phyloP scores from a whole-genome alignment of 192 early-diverging fungal species.

The Backusella tuberculispora region DNA sequence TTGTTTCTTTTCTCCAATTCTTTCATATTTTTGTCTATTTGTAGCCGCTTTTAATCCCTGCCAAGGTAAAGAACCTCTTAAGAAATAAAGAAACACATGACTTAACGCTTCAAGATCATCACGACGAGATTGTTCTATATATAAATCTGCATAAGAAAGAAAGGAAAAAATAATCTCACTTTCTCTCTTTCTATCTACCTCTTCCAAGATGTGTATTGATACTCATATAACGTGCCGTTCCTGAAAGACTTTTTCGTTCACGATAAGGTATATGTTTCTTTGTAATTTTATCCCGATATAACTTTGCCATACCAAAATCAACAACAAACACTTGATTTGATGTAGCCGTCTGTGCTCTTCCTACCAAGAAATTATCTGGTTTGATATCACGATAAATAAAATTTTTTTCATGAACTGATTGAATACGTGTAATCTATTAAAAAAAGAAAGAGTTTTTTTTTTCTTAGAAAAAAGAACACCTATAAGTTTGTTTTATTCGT shows the following conservation, averaged over 20 bases:
- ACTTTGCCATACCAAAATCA: conserved; percentile 99
- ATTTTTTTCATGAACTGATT: conserved; percentile 90
- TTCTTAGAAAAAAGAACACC: neutral
- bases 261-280: conserved; percentile 96
- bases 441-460: neutral
- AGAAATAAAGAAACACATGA: conserved; percentile 98
- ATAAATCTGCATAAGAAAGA: neutral
- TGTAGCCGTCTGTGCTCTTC: conserved; percentile 61
- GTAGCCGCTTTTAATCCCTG: conserved; percentile 97
- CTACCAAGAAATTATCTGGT: conserved; percentile 97
- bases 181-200: conserved; percentile 46
- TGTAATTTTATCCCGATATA: conserved; percentile 93
- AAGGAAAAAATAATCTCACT: neutral
- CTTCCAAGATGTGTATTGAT: conserved; percentile 98
- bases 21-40: conserved; percentile 99
- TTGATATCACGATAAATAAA: conserved; percentile 98
- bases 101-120: conserved; percentile 97
- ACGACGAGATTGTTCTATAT: conserved; percentile 92
- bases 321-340: conserved; percentile 82
- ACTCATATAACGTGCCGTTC: conserved; percentile 97
- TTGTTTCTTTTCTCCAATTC: conserved; percentile 98
- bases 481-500: too few relatives aligned
- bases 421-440: conserved; percentile 69
- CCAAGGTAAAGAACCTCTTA: conserved; percentile 93
- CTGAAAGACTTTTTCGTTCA: conserved; percentile 90